Conservation (phyloP, 2,329 filamentous ascomycete species). For the Colletotrichum falcatum region DNA sequence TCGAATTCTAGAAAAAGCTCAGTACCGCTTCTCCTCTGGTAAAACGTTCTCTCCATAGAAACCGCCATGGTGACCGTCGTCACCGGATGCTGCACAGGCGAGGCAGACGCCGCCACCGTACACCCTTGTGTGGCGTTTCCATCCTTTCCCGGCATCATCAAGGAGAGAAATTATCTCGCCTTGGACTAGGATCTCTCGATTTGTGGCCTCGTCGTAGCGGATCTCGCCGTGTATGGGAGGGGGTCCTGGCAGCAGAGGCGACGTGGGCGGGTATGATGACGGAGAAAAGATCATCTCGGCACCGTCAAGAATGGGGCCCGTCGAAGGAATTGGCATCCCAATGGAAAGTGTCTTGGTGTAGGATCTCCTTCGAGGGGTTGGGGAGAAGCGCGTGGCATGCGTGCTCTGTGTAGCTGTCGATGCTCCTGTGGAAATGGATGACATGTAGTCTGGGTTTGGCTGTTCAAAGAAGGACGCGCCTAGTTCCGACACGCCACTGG, state of each 20-base stretch:
- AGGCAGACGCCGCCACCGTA: conserved; percentile 70
- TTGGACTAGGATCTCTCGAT: conserved; percentile 56
- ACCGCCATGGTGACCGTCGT: conserved; percentile 57
- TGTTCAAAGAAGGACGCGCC: conserved; percentile 60
- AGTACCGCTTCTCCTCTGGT: conserved; percentile 62
- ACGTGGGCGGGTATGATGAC: conserved; percentile 63
- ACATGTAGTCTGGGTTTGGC: conserved; percentile 63
- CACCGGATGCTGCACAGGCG: conserved; percentile 63
- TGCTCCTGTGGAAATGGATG: conserved; percentile 48
- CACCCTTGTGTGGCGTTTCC: conserved; percentile 69
- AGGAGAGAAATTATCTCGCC: conserved; percentile 64
- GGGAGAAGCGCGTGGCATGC: conserved; percentile 44
- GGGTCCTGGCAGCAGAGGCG: conserved; percentile 61
- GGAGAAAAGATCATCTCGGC: conserved; percentile 53
- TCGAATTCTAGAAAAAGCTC: background rate
- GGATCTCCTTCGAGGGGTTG: conserved; percentile 55
- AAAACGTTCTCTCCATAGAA: conserved; percentile 68
- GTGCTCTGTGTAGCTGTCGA: conserved; percentile 43
- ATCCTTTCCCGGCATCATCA: conserved; percentile 61
- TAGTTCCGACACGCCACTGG: conserved; percentile 50
- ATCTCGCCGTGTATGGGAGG: conserved; percentile 51
- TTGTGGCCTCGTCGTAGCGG: conserved; percentile 46
- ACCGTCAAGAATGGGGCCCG: conserved; percentile 35
- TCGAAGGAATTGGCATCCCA: conserved; percentile 46
- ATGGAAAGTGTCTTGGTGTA: conserved; percentile 57